Conservation (phyloP, 1,284 basidiomycete species). For the Flammula alnicola region DNA sequence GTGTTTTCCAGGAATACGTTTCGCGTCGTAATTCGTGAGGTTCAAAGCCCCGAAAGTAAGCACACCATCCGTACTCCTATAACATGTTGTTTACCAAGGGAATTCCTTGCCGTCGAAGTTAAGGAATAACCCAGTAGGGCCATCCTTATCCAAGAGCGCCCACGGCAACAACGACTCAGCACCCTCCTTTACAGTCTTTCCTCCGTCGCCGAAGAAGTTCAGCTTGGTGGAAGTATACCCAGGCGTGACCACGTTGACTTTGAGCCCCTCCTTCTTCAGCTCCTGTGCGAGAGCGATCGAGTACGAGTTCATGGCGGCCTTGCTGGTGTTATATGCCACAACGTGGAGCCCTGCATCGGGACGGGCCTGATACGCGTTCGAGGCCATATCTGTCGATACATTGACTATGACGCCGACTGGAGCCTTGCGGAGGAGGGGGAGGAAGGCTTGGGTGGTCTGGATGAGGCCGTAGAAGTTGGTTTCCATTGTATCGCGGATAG, state of each 20-base stretch:
- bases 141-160: slow-evolving; percentile 42
- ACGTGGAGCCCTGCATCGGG: slow-evolving; percentile 29
- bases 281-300: slow-evolving; percentile 86
- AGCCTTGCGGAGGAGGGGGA: slow-evolving; percentile 18
- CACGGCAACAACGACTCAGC: slow-evolving; percentile 42
- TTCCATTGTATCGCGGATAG: slow-evolving; percentile 36
- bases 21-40: too few relatives aligned
- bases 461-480: slow-evolving; percentile 16
- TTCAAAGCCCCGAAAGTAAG: too few relatives aligned
- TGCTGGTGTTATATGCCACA: slow-evolving; percentile 55
- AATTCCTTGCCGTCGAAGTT: slow-evolving; percentile 37
- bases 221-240: slow-evolving; percentile 47
- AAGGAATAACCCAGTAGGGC: slow-evolving; percentile 37
- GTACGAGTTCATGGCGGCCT: slow-evolving; percentile 85
- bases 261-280: slow-evolving; percentile 62
- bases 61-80: too few relatives aligned
- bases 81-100: slow-evolving; percentile 37
- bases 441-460: slow-evolving; percentile 12
- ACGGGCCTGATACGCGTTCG: slow-evolving; percentile 50
- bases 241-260: slow-evolving; percentile 67
- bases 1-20: too few relatives aligned
- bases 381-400: slow-evolving; percentile 49
- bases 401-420: slow-evolving; percentile 13
- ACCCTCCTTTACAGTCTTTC: slow-evolving; percentile 39
- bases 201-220: slow-evolving; percentile 41